Evolutionary conservation across 2,329 filamentous ascomycete species (phyloP).

Genomic region (Pestalotiopsis sp.): DNA sequence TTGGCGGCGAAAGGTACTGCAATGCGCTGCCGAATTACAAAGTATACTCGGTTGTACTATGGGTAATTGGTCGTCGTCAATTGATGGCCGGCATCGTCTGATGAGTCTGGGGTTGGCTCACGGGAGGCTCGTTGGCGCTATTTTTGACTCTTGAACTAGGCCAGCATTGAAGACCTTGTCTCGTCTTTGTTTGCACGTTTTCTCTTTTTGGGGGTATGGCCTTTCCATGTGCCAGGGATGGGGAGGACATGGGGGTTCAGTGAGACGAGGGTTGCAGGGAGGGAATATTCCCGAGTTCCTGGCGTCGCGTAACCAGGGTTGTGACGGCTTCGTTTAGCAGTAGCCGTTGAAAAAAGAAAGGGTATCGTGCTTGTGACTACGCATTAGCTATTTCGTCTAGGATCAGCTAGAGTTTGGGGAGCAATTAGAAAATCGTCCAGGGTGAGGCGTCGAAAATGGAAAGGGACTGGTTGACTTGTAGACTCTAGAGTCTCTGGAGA

Average conservation of each 20-base stretch:
- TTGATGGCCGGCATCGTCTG: neutral
- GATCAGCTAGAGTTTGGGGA: conserved; percentile 8
- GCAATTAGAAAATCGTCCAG: conserved; percentile 1
- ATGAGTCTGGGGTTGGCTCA: neutral
- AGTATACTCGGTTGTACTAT: neutral
- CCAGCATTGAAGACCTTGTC: conserved; percentile 6
- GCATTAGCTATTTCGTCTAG: neutral
- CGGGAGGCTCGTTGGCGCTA: conserved; percentile 5
- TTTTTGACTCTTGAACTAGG: conserved; percentile 8
- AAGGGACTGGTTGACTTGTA: neutral
- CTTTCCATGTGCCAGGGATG: neutral
- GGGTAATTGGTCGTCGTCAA: neutral
- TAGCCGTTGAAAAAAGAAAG: conserved; percentile 6
- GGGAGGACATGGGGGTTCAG: neutral
- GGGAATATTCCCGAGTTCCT: conserved; percentile 8
- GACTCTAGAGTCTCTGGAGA: neutral
- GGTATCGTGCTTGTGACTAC: neutral
- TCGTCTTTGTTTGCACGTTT: conserved; percentile 2
- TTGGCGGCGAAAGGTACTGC: no score
- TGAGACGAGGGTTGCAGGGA: neutral
- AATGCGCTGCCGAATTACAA: neutral
- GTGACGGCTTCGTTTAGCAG: conserved; percentile 7
- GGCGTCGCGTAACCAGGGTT: conserved; percentile 7
- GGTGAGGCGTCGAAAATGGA: conserved; percentile 4
- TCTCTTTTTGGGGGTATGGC: conserved; percentile 1